A percentile compares a stretch with the other conserved stretches of the same genome.
phyloP scores from a whole-genome alignment of 1,139 yeast species.

The Candida sanyaensis region DNA sequence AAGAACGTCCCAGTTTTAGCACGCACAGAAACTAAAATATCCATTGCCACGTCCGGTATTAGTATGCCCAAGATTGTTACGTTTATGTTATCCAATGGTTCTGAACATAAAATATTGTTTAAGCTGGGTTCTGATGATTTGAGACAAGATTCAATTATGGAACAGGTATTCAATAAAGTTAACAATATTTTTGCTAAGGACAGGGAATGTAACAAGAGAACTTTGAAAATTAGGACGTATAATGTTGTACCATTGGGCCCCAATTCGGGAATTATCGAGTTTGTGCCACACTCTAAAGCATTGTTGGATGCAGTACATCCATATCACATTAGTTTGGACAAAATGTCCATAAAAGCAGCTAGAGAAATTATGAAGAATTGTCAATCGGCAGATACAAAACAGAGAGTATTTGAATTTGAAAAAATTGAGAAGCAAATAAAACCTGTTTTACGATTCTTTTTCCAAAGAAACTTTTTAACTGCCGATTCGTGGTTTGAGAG shows the following conservation, averaged over 20 bases:
- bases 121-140: slow-evolving; percentile 91
- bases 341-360: slow-evolving; percentile 56
- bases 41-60: slow-evolving; percentile 76
- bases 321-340: slow-evolving; percentile 49
- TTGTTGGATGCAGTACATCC: slow-evolving; percentile 67
- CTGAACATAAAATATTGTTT: slow-evolving; percentile 56
- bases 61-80: slow-evolving; percentile 82
- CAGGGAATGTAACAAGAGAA: slow-evolving; percentile 55
- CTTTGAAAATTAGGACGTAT: slow-evolving; percentile 74
- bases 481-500: slow-evolving; percentile 76
- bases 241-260: slow-evolving; percentile 91
- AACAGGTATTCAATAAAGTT: slow-evolving; percentile 90
- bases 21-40: slow-evolving; percentile 45
- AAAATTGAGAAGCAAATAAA: slow-evolving; percentile 52
- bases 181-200: slow-evolving; percentile 65
- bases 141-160: slow-evolving; percentile 96
- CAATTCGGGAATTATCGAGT: slow-evolving; percentile 84
- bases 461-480: slow-evolving; percentile 64
- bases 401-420: slow-evolving; percentile 51
- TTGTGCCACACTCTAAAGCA: slow-evolving; percentile 77
- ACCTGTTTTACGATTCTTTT: slow-evolving; percentile 74
- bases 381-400: slow-evolving; percentile 47
- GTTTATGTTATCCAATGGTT: slow-evolving; percentile 59
- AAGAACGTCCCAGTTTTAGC: slow-evolving; percentile 48
- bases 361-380: slow-evolving; percentile 62